Evolutionary conservation across 345 rosid species (phyloP).

Genomic region (Brassica carinata): DNA sequence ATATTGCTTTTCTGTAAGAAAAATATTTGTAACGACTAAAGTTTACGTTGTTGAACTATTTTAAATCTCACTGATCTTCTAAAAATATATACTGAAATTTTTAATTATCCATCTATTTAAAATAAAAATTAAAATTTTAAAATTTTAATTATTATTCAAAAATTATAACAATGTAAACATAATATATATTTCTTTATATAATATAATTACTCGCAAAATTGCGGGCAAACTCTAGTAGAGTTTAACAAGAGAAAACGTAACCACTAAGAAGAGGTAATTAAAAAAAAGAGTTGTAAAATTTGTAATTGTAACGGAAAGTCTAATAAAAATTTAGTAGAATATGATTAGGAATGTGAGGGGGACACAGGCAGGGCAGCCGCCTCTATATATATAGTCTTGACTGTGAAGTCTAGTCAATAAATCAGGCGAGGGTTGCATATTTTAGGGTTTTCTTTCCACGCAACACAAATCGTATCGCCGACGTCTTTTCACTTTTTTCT

Average conservation of each 20-base stretch:
- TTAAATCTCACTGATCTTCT: too few relatives aligned
- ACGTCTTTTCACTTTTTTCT: not conserved
- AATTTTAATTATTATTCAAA: too few relatives aligned
- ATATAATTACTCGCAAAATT: too few relatives aligned
- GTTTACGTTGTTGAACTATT: too few relatives aligned
- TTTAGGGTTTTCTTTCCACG: constrained; percentile 11
- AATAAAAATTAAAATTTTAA: too few relatives aligned
- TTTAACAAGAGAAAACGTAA: not conserved
- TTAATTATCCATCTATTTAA: too few relatives aligned
- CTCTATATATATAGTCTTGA: not conserved
- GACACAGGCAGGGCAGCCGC: not conserved
- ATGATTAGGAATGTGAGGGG: constrained; percentile 6
- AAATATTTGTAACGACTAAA: too few relatives aligned
- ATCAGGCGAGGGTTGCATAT: not conserved
- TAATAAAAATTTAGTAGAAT: not conserved
- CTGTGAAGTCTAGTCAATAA: not conserved
- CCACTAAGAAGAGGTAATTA: not conserved
- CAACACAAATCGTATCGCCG: constrained; percentile 30
- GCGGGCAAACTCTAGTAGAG: too few relatives aligned
- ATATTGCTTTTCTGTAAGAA: too few relatives aligned
- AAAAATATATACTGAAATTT: too few relatives aligned
- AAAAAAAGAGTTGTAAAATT: not conserved
- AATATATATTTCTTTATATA: too few relatives aligned
- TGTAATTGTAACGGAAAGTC: not conserved
- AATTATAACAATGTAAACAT: too few relatives aligned